A percentile compares a stretch with the other conserved stretches of the same genome.
These are phyloP conservation scores for Porphyridium purpureum DNA, from an alignment of 23 red algal species.

Conservation along the genomic window DNA sequence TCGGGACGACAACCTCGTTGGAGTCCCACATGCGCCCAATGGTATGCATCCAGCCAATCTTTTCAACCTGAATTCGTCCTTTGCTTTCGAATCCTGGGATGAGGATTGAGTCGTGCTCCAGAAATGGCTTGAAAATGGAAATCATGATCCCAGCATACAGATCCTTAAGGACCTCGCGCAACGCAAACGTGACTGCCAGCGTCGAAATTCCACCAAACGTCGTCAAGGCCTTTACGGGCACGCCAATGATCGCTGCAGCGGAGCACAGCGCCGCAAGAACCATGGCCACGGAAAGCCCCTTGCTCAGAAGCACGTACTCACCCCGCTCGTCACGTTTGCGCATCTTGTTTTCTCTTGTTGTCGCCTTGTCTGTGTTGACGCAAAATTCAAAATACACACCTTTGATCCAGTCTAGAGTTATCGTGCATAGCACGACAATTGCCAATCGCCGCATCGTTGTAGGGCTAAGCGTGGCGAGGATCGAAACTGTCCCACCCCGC, in stretches of 20 bases:
- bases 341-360: no score
- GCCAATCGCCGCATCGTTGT: no score
- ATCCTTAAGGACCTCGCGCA: neutral
- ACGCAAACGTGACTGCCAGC: neutral
- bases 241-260: neutral
- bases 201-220: neutral
- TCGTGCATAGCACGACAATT: no score
- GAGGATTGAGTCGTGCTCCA: neutral
- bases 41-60: conserved; percentile 1
- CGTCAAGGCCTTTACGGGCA: neutral
- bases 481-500: no score
- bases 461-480: no score
- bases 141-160: neutral
- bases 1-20: neutral
- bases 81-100: neutral
- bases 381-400: no score
- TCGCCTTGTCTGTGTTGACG: no score
- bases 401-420: no score
- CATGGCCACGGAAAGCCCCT: neutral
- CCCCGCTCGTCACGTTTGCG: no score
- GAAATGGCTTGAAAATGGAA: neutral
- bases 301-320: neutral
- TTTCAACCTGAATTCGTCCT: neutral
- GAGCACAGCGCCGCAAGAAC: neutral
- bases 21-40: neutral